phyloP scores from a whole-genome alignment of 139 green algal species.

The Closterium sp. region DNA sequence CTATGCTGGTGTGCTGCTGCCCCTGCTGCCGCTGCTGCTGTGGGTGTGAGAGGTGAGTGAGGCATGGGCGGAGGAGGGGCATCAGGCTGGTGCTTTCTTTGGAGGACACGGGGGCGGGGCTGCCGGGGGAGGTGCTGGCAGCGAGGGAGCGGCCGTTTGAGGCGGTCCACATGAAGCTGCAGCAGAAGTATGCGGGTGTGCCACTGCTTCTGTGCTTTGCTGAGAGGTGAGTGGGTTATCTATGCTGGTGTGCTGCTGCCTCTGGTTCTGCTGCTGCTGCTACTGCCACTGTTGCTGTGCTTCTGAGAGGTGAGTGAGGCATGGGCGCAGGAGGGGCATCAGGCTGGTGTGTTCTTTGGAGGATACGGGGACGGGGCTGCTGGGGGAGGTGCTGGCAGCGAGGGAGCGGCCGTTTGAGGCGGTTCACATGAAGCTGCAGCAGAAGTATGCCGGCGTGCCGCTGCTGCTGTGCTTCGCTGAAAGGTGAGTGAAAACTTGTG shows the following conservation, averaged over 20 bases:
- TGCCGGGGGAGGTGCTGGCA: conserved; percentile 1
- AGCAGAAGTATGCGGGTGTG: not conserved
- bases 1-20: too few species aligned
- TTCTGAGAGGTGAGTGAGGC: too few species aligned
- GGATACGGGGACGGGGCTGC: conserved; percentile 20
- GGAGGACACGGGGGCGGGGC: conserved; percentile 24
- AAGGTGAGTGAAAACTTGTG: not conserved
- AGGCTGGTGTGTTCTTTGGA: conserved; percentile 18
- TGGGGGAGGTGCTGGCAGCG: not conserved
- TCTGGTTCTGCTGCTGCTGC: too few species aligned
- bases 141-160: conserved; percentile 1
- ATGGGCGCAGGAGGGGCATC: too few species aligned
- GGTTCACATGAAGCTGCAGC: not conserved
- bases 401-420: conserved; percentile 11
- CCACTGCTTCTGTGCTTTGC: not conserved
- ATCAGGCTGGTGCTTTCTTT: too few species aligned
- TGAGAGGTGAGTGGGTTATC: too few species aligned
- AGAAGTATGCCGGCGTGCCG: not conserved
- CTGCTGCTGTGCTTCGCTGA: not conserved
- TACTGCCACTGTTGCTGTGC: too few species aligned
- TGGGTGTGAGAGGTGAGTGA: too few species aligned
- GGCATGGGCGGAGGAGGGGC: too few species aligned
- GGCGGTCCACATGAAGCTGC: not conserved
- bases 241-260: too few species aligned
- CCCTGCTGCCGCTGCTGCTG: too few species aligned